A percentile compares a stretch with the other conserved stretches of the same genome.
These are phyloP conservation scores for Alternaria sp. DNA, from an alignment of 2,329 filamentous ascomycete species.

Conservation along the genomic window DNA sequence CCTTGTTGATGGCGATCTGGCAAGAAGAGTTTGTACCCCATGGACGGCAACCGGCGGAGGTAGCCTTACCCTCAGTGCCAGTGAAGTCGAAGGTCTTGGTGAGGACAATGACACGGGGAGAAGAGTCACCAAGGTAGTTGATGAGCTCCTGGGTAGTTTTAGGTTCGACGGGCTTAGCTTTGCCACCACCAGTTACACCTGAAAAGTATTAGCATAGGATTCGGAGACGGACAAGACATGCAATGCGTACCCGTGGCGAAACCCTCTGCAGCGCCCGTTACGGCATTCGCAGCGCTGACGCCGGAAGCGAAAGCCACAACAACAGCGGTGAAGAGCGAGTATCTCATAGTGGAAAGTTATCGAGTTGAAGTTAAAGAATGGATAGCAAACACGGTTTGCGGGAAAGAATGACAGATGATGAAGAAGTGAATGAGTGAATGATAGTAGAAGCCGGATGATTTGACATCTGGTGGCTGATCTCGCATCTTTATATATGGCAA, in stretches of 20 bases:
- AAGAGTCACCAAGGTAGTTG: constrained; percentile 64
- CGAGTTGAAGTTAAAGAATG: constrained; percentile 27
- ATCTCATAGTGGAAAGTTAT: constrained; percentile 28
- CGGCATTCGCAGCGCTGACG: constrained; percentile 35
- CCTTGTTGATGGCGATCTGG: constrained; percentile 67
- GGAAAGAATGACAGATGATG: constrained; percentile 3
- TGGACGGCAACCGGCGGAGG: constrained; percentile 65
- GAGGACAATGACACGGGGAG: constrained; percentile 66
- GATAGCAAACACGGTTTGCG: constrained; percentile 36
- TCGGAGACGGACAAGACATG: fast-evolving
- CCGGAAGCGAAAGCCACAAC: constrained; percentile 29
- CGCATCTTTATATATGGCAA: constrained; percentile 24
- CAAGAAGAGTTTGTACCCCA: constrained; percentile 61
- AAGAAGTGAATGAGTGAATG: constrained; percentile 21
- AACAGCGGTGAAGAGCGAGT: constrained; percentile 29
- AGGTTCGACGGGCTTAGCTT: constrained; percentile 35
- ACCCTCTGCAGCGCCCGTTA: constrained; percentile 38
- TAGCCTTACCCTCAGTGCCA: constrained; percentile 63
- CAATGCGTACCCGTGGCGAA: constrained; percentile 34
- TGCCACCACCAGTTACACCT: constrained; percentile 39
- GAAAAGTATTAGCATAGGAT: background rate
- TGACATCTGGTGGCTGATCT: background rate
- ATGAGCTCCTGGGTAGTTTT: constrained; percentile 60
- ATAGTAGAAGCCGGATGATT: constrained; percentile 16
- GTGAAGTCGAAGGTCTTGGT: constrained; percentile 65